A percentile compares a stretch with the other conserved stretches of the same genome.
phyloP scores from a whole-genome alignment of 1,284 basidiomycete genomes.

The Filobasidium uniguttulatum region DNA sequence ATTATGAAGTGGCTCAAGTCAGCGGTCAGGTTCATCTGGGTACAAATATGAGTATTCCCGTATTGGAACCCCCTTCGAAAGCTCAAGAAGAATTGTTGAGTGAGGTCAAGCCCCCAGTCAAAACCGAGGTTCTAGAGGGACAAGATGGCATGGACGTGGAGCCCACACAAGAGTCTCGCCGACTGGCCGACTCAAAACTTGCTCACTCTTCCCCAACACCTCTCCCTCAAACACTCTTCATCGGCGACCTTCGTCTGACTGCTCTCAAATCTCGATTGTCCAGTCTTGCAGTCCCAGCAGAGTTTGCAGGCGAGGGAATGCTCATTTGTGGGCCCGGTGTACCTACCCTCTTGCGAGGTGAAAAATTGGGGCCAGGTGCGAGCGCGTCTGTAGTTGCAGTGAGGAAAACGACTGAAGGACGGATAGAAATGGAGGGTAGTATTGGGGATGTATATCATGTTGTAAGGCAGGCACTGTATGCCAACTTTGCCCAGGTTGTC shows the following conservation, averaged over 20 bases:
- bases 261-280: slow-evolving; percentile 64
- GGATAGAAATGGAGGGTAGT: slow-evolving; percentile 74
- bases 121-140: neutral
- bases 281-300: slow-evolving; percentile 63
- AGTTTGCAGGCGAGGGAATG: slow-evolving; percentile 86
- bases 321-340: slow-evolving; percentile 61
- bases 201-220: slow-evolving; percentile 42
- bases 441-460: slow-evolving; percentile 76
- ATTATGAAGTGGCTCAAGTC: slow-evolving; percentile 87
- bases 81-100: slow-evolving; percentile 9
- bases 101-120: neutral
- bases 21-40: slow-evolving; percentile 68
- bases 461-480: slow-evolving; percentile 75
- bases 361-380: slow-evolving; percentile 37
- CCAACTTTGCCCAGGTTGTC: slow-evolving; percentile 69
- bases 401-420: slow-evolving; percentile 65
- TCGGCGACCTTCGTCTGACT: slow-evolving; percentile 84
- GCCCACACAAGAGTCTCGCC: neutral
- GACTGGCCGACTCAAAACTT: neutral
- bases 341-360: slow-evolving; percentile 42
- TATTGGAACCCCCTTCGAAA: slow-evolving; percentile 39
- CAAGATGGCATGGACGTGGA: neutral
- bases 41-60: slow-evolving; percentile 54
- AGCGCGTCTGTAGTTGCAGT: slow-evolving; percentile 54
- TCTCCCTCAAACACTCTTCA: slow-evolving; percentile 77